A percentile compares a stretch with the other conserved stretches of the same genome.
These are phyloP conservation scores for Toxoplasma gondii DNA, from an alignment of 169 alveolate species.

Conservation along the genomic window DNA sequence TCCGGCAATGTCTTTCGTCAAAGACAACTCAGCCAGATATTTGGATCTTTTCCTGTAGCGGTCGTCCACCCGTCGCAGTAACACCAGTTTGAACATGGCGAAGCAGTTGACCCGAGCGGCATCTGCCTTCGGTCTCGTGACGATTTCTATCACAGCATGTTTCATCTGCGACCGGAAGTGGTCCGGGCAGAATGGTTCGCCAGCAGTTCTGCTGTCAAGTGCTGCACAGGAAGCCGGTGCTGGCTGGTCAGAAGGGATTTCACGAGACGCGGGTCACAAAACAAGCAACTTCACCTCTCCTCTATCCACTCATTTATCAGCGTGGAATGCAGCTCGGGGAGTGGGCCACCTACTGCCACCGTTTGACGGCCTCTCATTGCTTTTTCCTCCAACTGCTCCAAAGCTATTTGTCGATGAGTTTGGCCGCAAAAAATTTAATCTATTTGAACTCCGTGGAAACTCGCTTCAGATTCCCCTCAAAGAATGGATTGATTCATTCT, in stretches of 20 bases:
- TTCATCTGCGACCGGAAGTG: background rate
- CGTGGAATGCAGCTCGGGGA: background rate
- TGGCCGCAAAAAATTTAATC: background rate
- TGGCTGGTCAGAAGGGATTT: background rate
- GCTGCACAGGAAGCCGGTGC: background rate
- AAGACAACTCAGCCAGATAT: too few relatives aligned
- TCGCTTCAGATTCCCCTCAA: background rate
- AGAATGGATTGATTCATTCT: background rate
- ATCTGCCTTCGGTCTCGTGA: background rate
- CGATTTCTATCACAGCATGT: background rate
- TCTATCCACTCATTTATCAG: background rate
- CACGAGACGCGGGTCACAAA: background rate
- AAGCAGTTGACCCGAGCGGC: background rate
- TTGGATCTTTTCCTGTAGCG: too few relatives aligned
- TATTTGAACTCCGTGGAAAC: too few relatives aligned
- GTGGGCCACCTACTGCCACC: background rate
- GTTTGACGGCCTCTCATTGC: background rate
- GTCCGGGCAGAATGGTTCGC: background rate
- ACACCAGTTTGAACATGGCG: background rate
- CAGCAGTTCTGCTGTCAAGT: background rate
- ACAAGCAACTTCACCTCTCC: background rate
- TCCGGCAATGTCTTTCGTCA: too few relatives aligned
- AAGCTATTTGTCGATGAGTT: background rate
- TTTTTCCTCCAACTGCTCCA: background rate
- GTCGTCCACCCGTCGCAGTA: too few relatives aligned